Percentiles rank a stretch among this genome's conserved stretches.
Evolutionary conservation across 2,329 filamentous ascomycete species (phyloP).

Genomic region (Fusarium verrucosum): DNA sequence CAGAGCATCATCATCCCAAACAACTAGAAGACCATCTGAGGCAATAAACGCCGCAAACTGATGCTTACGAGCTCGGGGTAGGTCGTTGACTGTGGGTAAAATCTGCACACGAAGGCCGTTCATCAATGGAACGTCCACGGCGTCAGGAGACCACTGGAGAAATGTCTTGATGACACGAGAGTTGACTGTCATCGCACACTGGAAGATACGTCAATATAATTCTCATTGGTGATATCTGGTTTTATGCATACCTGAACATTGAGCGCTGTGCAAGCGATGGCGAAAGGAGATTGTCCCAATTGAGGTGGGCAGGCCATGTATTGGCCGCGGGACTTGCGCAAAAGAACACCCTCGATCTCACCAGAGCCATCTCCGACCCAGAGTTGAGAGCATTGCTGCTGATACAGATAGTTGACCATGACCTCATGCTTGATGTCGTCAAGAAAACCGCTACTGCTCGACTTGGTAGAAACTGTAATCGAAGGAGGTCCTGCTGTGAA

Average conservation of each 20-base stretch:
- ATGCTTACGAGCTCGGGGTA: slow-evolving; percentile 76
- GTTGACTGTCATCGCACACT: slow-evolving; percentile 84
- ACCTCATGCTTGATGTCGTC: slow-evolving; percentile 83
- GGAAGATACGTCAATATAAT: neutral
- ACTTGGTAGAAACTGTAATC: slow-evolving; percentile 57
- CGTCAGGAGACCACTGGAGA: slow-evolving; percentile 75
- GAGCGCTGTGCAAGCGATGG: slow-evolving; percentile 70
- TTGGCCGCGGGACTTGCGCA: slow-evolving; percentile 72
- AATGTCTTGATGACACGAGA: slow-evolving; percentile 83
- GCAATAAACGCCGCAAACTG: slow-evolving; percentile 84
- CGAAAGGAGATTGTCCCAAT: slow-evolving; percentile 70
- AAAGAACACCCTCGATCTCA: slow-evolving; percentile 75
- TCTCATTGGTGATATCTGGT: neutral
- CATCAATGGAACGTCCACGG: slow-evolving; percentile 77
- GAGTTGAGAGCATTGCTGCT: slow-evolving; percentile 77
- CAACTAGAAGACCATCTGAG: slow-evolving; percentile 73
- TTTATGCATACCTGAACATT: slow-evolving; percentile 70
- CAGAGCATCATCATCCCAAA: slow-evolving; percentile 84
- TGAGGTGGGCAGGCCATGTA: slow-evolving; percentile 79
- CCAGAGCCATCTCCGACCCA: slow-evolving; percentile 78
- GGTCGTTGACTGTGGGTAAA: slow-evolving; percentile 74
- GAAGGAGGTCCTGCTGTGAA: slow-evolving; percentile 64
- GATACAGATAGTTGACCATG: slow-evolving; percentile 85
- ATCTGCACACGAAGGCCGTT: slow-evolving; percentile 83
- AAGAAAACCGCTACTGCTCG: slow-evolving; percentile 61